Evolutionary conservation across 1,139 yeast genomes (phyloP).

Genomic region (Blastobotrys serpentis): DNA sequence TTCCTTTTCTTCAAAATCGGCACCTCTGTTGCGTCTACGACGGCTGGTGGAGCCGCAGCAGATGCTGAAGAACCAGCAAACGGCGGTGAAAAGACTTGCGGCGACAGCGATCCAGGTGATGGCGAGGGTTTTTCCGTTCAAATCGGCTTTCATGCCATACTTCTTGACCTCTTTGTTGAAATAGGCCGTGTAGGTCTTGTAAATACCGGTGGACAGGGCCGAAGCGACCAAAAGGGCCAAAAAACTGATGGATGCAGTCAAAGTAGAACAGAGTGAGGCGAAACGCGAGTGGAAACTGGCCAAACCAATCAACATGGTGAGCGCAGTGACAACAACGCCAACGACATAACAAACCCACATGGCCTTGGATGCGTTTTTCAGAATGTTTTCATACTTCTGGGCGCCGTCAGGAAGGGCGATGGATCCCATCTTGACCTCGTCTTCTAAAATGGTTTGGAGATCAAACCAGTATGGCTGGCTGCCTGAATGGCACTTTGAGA

Average conservation of each 20-base stretch:
- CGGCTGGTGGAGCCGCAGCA: constrained; percentile 43
- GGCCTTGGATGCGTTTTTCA: constrained; percentile 44
- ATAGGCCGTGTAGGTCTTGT: constrained; percentile 37
- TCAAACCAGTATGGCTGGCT: constrained; percentile 60
- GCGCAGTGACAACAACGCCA: constrained; percentile 43
- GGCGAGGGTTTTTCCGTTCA: constrained; percentile 41
- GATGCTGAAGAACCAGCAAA: constrained; percentile 44
- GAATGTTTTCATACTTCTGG: constrained; percentile 38
- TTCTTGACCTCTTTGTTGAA: constrained; percentile 40
- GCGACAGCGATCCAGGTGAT: constrained; percentile 49
- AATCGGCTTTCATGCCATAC: constrained; percentile 44
- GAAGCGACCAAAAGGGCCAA: constrained; percentile 35
- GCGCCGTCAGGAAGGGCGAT: constrained; percentile 39
- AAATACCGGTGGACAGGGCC: constrained; percentile 49
- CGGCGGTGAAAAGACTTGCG: constrained; percentile 39
- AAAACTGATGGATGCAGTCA: constrained; percentile 37
- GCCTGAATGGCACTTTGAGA: constrained; percentile 42
- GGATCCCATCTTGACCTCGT: constrained; percentile 40
- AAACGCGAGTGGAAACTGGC: constrained; percentile 40
- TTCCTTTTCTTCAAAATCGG: constrained; percentile 33
- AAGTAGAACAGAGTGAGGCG: constrained; percentile 38
- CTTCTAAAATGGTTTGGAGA: constrained; percentile 49
- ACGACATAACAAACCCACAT: constrained; percentile 49
- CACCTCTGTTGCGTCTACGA: constrained; percentile 8
- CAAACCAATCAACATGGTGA: constrained; percentile 45